Conservation (phyloP, 768 basidiomycete species). For the Asterophora lycoperdoides region DNA sequence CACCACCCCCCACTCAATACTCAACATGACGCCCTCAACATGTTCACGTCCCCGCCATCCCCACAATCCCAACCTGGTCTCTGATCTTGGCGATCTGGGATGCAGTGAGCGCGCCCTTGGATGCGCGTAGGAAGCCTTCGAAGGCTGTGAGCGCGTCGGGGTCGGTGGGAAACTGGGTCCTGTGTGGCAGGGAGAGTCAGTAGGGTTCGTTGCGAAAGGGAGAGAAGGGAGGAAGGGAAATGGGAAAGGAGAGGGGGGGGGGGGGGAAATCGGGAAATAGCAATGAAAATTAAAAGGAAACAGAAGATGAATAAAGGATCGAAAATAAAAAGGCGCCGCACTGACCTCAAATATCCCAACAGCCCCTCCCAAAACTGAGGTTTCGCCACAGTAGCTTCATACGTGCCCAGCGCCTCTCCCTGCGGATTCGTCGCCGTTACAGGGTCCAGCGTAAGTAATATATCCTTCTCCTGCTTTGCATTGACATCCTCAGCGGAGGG, state of each 20-base stretch:
- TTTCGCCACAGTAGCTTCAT: constrained; percentile 64
- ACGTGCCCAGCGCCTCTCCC: constrained; percentile 47
- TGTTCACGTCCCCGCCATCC: constrained; percentile 76
- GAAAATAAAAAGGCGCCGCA: constrained; percentile 11
- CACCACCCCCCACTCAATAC: background rate
- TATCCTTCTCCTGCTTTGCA: constrained; percentile 48
- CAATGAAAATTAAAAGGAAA: background rate
- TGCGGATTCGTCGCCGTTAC: constrained; percentile 28
- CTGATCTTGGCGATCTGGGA: constrained; percentile 90
- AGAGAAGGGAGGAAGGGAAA: background rate
- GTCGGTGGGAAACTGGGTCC: constrained; percentile 58
- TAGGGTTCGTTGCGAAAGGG: constrained; percentile 1
- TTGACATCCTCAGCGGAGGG: constrained; percentile 44
- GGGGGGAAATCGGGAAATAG: background rate
- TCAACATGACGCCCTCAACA: background rate
- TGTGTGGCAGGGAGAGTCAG: constrained; percentile 22
- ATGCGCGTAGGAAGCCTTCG: constrained; percentile 81
- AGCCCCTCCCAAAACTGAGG: constrained; percentile 80
- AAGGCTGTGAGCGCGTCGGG: constrained; percentile 70
- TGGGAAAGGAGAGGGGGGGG: background rate
- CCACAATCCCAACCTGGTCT: constrained; percentile 80
- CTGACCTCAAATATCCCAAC: constrained; percentile 59
- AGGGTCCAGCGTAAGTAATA: constrained; percentile 62
- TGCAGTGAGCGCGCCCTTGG: constrained; percentile 75
- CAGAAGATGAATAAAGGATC: background rate